Percentiles rank a stretch among this genome's conserved stretches.
Evolutionary conservation across 1,139 yeast genomes (phyloP).

Genomic region (Yamadazyma dushanensis): DNA sequence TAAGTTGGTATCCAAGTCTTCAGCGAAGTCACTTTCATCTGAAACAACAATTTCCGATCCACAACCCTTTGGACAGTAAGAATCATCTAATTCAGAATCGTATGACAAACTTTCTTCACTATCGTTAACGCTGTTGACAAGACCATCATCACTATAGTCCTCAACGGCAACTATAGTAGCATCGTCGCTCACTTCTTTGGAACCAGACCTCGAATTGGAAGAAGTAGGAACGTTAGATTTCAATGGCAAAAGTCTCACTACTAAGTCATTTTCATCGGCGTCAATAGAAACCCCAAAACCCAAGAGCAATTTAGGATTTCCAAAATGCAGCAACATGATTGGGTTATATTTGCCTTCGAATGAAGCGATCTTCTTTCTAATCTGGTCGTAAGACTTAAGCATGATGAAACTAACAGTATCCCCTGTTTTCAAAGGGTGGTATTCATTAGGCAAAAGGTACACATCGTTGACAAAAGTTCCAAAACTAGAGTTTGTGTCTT

Average conservation of each 20-base stretch:
- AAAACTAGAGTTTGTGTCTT: slow-evolving; percentile 38
- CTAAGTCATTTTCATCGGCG: no score
- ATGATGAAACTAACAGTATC: slow-evolving; percentile 36
- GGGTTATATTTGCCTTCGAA: slow-evolving; percentile 6
- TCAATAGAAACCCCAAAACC: slow-evolving; percentile 1
- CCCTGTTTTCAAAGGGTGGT: slow-evolving; percentile 21
- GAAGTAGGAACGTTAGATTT: no score
- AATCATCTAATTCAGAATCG: no score
- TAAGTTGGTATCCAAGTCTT: no score
- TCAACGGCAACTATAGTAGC: neutral
- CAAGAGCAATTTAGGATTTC: slow-evolving; percentile 1
- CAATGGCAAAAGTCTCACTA: no score
- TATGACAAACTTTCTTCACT: neutral
- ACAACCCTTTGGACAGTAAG: no score
- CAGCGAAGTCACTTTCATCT: no score
- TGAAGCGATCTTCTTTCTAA: slow-evolving; percentile 9
- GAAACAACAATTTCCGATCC: no score
- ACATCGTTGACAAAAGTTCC: slow-evolving; percentile 38
- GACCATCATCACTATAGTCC: neutral
- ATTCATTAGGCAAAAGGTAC: slow-evolving; percentile 22
- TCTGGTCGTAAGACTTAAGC: slow-evolving; percentile 27
- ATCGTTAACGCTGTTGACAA: neutral
- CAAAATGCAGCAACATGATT: slow-evolving; percentile 5
- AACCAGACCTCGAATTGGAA: neutral
- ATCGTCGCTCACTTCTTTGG: neutral